Evolutionary conservation across 2,329 filamentous ascomycete genomes (phyloP).

Genomic region (Nigrospora osmanthi): DNA sequence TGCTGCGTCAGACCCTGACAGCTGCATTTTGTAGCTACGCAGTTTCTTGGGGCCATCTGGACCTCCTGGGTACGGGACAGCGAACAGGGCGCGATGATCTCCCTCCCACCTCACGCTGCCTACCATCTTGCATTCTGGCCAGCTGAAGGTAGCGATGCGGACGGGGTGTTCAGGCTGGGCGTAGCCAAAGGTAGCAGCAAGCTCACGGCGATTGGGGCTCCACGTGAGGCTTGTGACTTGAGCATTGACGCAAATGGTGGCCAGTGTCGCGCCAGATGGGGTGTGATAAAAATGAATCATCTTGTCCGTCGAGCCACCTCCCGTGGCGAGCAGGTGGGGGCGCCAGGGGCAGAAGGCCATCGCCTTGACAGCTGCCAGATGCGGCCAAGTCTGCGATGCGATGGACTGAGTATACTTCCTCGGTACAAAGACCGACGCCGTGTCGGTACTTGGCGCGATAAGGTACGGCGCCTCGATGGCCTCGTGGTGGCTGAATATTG

Average conservation of each 20-base stretch:
- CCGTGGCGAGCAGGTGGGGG: conserved; percentile 76
- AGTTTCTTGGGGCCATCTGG: conserved; percentile 9
- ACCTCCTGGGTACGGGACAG: conserved; percentile 69
- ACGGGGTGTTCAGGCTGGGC: conserved; percentile 83
- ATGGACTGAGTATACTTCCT: conserved; percentile 43
- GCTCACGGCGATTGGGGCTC: conserved; percentile 78
- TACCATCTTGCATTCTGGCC: conserved; percentile 84
- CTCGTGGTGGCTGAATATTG: not conserved
- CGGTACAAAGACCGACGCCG: conserved; percentile 15
- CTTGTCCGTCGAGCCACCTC: conserved; percentile 88
- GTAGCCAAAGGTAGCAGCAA: conserved; percentile 90
- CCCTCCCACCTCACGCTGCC: conserved; percentile 79
- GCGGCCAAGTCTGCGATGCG: conserved; percentile 66
- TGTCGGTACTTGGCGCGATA: conserved; percentile 17
- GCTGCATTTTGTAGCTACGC: too few relatives aligned
- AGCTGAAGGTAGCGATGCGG: conserved; percentile 86
- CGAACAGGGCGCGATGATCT: conserved; percentile 74
- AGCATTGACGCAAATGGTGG: conserved; percentile 84
- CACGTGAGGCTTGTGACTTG: conserved; percentile 92
- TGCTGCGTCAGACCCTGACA: too few relatives aligned
- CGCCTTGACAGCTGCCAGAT: conserved; percentile 88
- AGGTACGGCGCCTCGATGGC: not conserved
- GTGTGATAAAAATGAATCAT: conserved; percentile 96
- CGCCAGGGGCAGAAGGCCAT: conserved; percentile 97
- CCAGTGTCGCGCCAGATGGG: conserved; percentile 71